Conservation (phyloP, 1,139 yeast genomes). For the Lodderomyces parapsilosis region DNA sequence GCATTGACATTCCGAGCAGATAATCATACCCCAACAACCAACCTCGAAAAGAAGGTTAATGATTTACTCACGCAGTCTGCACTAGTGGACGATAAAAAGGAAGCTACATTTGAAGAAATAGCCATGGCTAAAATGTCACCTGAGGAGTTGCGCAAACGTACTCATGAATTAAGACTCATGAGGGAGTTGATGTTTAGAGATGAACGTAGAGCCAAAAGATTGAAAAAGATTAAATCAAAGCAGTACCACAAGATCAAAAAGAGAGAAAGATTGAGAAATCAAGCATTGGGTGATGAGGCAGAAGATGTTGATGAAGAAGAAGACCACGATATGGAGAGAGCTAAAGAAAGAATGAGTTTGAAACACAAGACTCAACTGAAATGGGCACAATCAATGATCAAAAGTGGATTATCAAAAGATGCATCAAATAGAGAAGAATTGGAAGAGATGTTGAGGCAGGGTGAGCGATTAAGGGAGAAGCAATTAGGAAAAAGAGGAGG, state of each 20-base stretch:
- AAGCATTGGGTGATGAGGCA: constrained; percentile 65
- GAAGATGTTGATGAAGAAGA: constrained; percentile 44
- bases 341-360: constrained; percentile 87
- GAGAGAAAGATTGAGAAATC: constrained; percentile 74
- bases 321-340: constrained; percentile 71
- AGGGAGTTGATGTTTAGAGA: constrained; percentile 96
- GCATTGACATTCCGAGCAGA: constrained; percentile 55
- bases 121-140: constrained; percentile 79
- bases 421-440: constrained; percentile 79
- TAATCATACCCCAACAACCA: constrained; percentile 48
- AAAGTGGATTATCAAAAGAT: constrained; percentile 88
- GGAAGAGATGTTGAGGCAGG: constrained; percentile 91
- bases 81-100: constrained; percentile 68
- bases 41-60: constrained; percentile 67
- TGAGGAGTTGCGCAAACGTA: constrained; percentile 76
- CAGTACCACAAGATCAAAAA: constrained; percentile 83
- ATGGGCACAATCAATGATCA: constrained; percentile 92
- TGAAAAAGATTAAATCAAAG: constrained; percentile 93
- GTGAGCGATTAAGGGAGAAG: constrained; percentile 72
- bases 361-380: constrained; percentile 84
- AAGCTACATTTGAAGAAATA: constrained; percentile 82
- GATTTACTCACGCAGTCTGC: constrained; percentile 63
- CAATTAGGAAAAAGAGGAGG: constrained; percentile 67
- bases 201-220: constrained; percentile 83
- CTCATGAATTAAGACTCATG: constrained; percentile 84